A percentile compares a stretch with the other conserved stretches of the same genome.
Conservation (phyloP, 257 asterid genomes). For the Cinchona pubescens region DNA sequence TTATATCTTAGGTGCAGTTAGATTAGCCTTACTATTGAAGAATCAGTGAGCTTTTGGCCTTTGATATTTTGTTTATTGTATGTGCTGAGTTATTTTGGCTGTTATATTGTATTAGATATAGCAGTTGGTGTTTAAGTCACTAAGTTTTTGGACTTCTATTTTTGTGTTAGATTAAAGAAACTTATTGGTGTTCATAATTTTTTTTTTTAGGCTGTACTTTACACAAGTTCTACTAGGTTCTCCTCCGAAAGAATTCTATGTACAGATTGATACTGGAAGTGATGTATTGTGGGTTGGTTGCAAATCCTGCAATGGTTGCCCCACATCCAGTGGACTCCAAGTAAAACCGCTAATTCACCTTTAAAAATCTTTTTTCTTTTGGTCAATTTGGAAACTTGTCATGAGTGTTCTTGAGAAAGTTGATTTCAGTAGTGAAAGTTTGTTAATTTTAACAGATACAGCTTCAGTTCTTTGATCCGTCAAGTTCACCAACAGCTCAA, state of each 20-base stretch:
- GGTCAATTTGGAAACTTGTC: constrained; percentile 8
- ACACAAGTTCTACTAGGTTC: constrained; percentile 82
- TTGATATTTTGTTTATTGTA: neutral
- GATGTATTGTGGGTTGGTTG: constrained; percentile 97
- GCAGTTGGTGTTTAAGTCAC: neutral
- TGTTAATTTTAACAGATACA: constrained; percentile 47
- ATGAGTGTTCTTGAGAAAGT: neutral
- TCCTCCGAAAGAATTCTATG: constrained; percentile 88
- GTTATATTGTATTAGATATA: neutral
- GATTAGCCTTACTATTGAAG: neutral
- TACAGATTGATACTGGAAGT: constrained; percentile 97
- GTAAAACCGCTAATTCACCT: constrained; percentile 28
- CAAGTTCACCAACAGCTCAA: constrained; percentile 60
- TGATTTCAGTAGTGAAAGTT: neutral
- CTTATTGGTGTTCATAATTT: constrained; percentile 10
- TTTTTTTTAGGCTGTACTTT: constrained; percentile 67
- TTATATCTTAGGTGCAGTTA: neutral
- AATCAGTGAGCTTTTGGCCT: neutral
- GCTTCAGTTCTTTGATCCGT: constrained; percentile 82
- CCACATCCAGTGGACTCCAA: constrained; percentile 89
- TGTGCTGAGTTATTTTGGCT: neutral
- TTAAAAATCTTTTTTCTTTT: neutral
- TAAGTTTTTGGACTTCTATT: neutral
- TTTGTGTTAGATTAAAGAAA: constrained; percentile 1
- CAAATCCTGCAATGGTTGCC: constrained; percentile 86